A percentile compares a stretch with the other conserved stretches of the same genome.
Evolutionary conservation across 306 rosid species (phyloP).

Genomic region (Rosa multiflora): DNA sequence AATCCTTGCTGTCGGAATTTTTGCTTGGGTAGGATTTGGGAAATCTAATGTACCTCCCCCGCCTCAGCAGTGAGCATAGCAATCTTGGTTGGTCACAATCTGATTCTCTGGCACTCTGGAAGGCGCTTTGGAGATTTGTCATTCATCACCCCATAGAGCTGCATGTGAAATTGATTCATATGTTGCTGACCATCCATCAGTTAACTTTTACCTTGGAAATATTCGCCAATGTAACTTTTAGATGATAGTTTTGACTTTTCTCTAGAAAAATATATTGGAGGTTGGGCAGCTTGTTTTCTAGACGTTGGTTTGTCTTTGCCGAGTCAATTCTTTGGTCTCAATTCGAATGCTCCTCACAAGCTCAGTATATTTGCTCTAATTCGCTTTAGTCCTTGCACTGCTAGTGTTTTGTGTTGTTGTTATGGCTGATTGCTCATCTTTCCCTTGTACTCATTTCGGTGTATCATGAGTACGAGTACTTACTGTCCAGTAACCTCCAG

Average conservation of each 20-base stretch:
- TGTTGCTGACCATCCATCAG: not conserved
- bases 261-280: not conserved
- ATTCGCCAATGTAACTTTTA: not conserved
- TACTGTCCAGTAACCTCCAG: not conserved
- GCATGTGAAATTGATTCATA: not conserved
- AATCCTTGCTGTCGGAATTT: constrained; percentile 66
- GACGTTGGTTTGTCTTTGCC: not conserved
- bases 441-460: not conserved
- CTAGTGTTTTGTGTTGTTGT: not conserved
- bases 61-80: constrained; percentile 44
- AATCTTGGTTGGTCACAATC: not conserved
- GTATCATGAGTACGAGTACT: not conserved
- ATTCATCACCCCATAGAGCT: not conserved
- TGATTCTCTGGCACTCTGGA: not conserved
- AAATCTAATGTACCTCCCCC: constrained; percentile 58
- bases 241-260: not conserved
- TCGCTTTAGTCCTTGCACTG: not conserved
- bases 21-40: constrained; percentile 61
- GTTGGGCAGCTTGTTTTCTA: not conserved
- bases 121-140: constrained; percentile 5
- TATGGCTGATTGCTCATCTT: not conserved
- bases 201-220: not conserved
- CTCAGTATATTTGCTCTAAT: not conserved
- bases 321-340: not conserved
- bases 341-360: not conserved